A percentile compares a stretch with the other conserved stretches of the same genome.
These are phyloP conservation scores for Achaetomium macrosporum DNA, from an alignment of 2,329 filamentous ascomycete genomes.

Conservation along the genomic window DNA sequence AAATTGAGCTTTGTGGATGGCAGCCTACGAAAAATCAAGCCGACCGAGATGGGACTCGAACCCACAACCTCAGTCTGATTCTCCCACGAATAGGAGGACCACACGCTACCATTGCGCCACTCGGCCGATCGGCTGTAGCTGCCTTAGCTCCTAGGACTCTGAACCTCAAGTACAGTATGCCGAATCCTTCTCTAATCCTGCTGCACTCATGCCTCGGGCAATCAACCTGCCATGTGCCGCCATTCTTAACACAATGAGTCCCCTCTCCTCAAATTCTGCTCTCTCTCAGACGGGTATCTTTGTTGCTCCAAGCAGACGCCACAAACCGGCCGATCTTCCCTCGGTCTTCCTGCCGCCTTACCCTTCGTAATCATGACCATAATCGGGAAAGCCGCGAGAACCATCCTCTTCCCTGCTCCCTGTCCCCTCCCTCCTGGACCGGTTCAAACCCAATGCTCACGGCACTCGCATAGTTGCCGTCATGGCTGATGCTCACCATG, in stretches of 20 bases:
- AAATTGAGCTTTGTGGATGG: too few relatives aligned
- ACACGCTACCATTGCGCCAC: constrained; percentile 18
- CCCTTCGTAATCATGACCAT: constrained; percentile 14
- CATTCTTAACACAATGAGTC: too few relatives aligned
- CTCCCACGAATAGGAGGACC: constrained; percentile 9
- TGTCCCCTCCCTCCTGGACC: neutral
- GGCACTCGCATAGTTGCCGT: constrained; percentile 73
- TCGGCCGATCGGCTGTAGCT: neutral
- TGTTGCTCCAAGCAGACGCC: too few relatives aligned
- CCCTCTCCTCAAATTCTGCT: too few relatives aligned
- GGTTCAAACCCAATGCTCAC: constrained; percentile 49
- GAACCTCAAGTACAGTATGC: too few relatives aligned
- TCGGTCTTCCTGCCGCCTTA: too few relatives aligned
- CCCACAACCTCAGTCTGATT: constrained; percentile 15
- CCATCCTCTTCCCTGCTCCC: neutral
- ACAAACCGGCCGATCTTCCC: too few relatives aligned
- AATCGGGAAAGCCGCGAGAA: neutral
- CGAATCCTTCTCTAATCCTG: too few relatives aligned
- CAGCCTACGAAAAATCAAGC: constrained; percentile 1
- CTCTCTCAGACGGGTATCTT: too few relatives aligned
- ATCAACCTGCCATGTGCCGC: too few relatives aligned
- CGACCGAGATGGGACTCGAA: constrained; percentile 16
- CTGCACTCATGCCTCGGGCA: too few relatives aligned
- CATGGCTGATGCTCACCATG: constrained; percentile 78
- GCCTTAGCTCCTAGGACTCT: too few relatives aligned